Evolutionary conservation across 805 yeast genomes (phyloP), one percentile per base, ranked within the genome.

Genomic region (Ogataea trehaloabstinens): DNA sequence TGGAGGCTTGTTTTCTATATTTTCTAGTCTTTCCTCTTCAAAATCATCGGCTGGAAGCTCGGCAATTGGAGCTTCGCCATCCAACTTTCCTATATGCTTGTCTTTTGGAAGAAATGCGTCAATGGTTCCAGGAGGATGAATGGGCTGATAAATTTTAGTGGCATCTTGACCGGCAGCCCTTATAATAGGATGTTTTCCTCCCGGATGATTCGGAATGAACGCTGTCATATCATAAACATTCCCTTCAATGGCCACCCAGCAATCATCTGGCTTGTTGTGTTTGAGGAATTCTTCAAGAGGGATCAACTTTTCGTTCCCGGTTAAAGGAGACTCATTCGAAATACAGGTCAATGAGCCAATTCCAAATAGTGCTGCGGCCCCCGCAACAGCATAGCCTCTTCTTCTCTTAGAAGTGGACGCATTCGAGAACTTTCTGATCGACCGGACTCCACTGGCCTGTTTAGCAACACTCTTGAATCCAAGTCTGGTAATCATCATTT

Each of bases 121-220:
- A 38, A 91, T 70, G 5, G 87, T 84, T 52, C 89, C 96, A n/a
- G 82, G 76, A 0, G 98, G 93, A 61, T 91, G 99, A 44, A 91
- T 73, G 15, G 95, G 96, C 42, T 83, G 86, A 56, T 88, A 91
- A 7, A 86, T 78, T 51, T 82, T 80, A 6, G 75, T 64, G 4
- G 76, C 81, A 51, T 76, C 78, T 39, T 63, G 62, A 17, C 80
- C 82, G 6, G 77, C 80, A 46, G 63, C 63, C 24, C 58, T 60
- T 38, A 73, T 51, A 25, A 76, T 64, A 13, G 71, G 66, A 11
- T 52, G 46, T 32, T 51, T 55, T n/a, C 82, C 82, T 17, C 82
- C 82, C 1, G 82, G 82, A 53, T 73, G 78, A 10, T 51, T 43
- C 4, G 60, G 48, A 3, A 70, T 37, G 42, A 71, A 73, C n/a